Conservation (phyloP, 1,284 basidiomycete genomes). For the Irpex sp. region DNA sequence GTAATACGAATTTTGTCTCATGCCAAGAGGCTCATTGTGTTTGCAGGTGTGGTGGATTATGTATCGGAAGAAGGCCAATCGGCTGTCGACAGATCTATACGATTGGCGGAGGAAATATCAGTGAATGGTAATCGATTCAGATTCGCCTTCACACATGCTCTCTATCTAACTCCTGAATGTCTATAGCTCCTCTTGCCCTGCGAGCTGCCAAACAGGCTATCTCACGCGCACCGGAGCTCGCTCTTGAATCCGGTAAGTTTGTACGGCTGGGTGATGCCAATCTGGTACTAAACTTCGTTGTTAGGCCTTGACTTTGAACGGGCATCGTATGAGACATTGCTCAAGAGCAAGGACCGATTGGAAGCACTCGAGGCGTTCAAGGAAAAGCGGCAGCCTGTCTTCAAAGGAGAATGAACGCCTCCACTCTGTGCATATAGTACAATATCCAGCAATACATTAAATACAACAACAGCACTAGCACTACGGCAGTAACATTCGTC, state of each 20-base stretch:
- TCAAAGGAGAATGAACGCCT: conserved; percentile 69
- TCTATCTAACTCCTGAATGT: conserved; percentile 4
- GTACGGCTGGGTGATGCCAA: too few species aligned
- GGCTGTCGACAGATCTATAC: conserved; percentile 64
- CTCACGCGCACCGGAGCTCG: conserved; percentile 73
- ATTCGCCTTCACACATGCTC: not conserved
- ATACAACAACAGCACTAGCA: not conserved
- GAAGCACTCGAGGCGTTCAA: conserved; percentile 90
- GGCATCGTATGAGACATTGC: conserved; percentile 81
- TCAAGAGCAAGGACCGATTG: conserved; percentile 73
- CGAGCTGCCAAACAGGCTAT: conserved; percentile 89
- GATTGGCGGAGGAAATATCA: conserved; percentile 63
- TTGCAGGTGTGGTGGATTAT: conserved; percentile 75
- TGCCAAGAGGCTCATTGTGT: not conserved
- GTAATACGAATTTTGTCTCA: conserved; percentile 11
- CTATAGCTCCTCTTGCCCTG: conserved; percentile 80
- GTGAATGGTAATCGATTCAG: conserved; percentile 56
- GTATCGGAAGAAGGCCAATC: conserved; percentile 56
- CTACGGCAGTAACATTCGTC: too few species aligned
- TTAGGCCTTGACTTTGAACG: conserved; percentile 86
- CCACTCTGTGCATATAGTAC: not conserved
- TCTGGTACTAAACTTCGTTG: not conserved
- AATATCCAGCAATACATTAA: conserved; percentile 6
- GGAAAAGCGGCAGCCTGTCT: conserved; percentile 82
- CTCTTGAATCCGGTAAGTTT: not conserved